A percentile compares a stretch with the other conserved stretches of the same genome.
These are phyloP conservation scores for Cupressus sempervirens DNA, from an alignment of 75 land plant genomes.

Conservation along the genomic window DNA sequence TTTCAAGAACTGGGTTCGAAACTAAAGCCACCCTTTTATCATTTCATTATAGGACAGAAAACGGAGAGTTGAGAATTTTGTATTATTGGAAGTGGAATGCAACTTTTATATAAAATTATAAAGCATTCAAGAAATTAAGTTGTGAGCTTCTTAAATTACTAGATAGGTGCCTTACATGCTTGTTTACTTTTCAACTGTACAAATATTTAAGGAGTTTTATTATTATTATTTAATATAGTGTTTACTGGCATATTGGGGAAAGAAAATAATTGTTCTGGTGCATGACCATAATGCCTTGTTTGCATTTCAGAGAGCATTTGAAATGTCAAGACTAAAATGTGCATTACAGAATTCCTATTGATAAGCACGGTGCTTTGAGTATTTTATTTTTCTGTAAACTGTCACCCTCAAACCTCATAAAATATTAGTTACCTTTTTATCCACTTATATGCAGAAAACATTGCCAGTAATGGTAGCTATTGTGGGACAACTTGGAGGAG, in stretches of 20 bases:
- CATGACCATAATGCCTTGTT: not conserved
- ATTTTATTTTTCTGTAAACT: not conserved
- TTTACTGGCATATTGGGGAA: not conserved
- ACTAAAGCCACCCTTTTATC: not conserved
- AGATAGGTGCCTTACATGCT: not conserved
- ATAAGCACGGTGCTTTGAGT: not conserved
- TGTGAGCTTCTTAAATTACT: not conserved
- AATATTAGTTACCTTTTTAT: not conserved
- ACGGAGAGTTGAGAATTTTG: not conserved
- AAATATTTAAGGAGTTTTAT: not conserved
- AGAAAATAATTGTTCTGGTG: not conserved
- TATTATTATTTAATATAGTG: not conserved
- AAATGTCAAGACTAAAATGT: not conserved
- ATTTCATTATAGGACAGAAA: not conserved
- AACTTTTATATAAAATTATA: too few species aligned
- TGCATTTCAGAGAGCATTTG: not conserved
- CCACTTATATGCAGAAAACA: constrained; percentile 66
- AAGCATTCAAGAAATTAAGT: not conserved
- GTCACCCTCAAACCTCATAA: not conserved
- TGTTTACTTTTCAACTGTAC: not conserved
- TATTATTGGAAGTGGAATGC: not conserved
- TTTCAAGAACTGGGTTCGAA: not conserved
- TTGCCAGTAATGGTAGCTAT: constrained; percentile 85
- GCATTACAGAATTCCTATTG: not conserved
- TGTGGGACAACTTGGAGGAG: constrained; percentile 72